Conservation (phyloP, 208 protist species). For the Angomonas ambiguus region DNA sequence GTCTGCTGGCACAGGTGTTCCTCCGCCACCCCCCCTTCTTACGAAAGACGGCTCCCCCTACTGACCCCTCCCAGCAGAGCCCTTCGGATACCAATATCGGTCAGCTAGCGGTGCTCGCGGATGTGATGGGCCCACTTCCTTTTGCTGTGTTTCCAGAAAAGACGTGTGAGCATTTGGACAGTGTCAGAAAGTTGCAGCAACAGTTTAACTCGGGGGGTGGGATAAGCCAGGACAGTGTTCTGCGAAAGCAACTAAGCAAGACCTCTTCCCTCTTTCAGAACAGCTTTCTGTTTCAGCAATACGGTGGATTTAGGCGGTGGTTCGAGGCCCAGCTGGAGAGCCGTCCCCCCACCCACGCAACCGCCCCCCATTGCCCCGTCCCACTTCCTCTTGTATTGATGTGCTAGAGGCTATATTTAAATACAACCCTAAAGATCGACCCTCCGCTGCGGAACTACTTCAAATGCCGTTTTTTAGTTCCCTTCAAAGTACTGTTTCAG, state of each 20-base stretch:
- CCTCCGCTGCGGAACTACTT: conserved; percentile 70
- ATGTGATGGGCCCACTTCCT: conserved; percentile 64
- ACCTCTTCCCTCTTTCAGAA: conserved; percentile 55
- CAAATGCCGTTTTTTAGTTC: conserved; percentile 66
- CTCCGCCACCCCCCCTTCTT: conserved; percentile 81
- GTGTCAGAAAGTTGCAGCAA: conserved; percentile 36
- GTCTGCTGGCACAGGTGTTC: conserved; percentile 95
- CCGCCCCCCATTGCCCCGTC: conserved; percentile 32
- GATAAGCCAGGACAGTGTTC: conserved; percentile 10
- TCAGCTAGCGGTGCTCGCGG: conserved; percentile 67
- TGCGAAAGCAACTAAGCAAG: conserved; percentile 17
- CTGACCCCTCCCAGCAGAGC: too few species aligned
- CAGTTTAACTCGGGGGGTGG: neutral
- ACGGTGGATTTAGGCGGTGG: conserved; percentile 62
- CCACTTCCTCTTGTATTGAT: conserved; percentile 58
- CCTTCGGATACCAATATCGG: conserved; percentile 68
- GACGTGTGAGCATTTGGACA: conserved; percentile 39
- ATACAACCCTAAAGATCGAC: conserved; percentile 58
- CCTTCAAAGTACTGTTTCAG: neutral
- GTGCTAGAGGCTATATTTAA: conserved; percentile 73
- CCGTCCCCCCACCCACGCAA: conserved; percentile 9
- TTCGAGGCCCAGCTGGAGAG: conserved; percentile 58
- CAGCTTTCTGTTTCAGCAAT: conserved; percentile 61
- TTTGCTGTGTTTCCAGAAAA: conserved; percentile 33
- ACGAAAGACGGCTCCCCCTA: too few species aligned